These are phyloP conservation scores for Cymbopogon citratus DNA, from an alignment of 176 grass and related monocot genomes.

Conservation along the genomic window DNA sequence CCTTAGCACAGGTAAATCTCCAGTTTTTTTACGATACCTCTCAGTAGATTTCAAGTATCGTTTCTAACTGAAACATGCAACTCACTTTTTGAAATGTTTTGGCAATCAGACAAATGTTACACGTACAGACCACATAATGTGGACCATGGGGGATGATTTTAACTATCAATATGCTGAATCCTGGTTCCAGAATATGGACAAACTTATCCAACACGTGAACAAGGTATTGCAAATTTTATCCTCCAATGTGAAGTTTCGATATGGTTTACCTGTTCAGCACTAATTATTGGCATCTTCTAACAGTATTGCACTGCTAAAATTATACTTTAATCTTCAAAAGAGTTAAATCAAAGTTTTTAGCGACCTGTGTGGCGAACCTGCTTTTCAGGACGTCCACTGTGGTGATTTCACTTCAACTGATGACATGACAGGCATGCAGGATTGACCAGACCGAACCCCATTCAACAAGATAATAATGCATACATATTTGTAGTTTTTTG, in stretches of 20 bases:
- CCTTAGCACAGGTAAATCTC: constrained; percentile 70
- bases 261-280: neutral
- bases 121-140: constrained; percentile 90
- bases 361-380: neutral
- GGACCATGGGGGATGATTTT: constrained; percentile 97
- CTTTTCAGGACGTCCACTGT: neutral
- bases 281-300: neutral
- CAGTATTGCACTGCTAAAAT: neutral
- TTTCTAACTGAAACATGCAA: constrained; percentile 24
- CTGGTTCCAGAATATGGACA: constrained; percentile 93
- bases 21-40: neutral
- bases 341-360: neutral
- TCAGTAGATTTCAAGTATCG: constrained; percentile 3
- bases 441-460: neutral
- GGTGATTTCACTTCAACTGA: neutral
- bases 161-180: constrained; percentile 86
- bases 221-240: constrained; percentile 42
- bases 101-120: constrained; percentile 70
- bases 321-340: neutral
- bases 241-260: neutral
- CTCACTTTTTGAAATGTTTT: constrained; percentile 16
- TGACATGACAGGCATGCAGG: neutral
- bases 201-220: constrained; percentile 81
- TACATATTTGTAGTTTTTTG: neutral
- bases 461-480: neutral